Evolutionary conservation across 352 stramenopile genomes (phyloP).

Genomic region (Globisporangium spinosum): DNA sequence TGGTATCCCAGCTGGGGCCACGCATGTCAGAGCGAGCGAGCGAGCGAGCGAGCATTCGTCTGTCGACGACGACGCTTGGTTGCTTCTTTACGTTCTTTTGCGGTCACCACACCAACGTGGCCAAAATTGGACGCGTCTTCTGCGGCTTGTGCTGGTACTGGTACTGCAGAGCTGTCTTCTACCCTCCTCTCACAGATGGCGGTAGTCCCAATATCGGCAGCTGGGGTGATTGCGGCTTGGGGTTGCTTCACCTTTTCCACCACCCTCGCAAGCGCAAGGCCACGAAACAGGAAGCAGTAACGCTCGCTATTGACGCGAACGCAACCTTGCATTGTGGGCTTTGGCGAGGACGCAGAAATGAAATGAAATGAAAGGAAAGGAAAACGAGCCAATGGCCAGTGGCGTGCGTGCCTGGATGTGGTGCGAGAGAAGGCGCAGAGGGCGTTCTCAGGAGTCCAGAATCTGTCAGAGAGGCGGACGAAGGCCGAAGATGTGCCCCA

Average conservation of each 20-base stretch:
- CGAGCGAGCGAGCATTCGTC: conserved; percentile 1
- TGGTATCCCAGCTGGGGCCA: conserved; percentile 2
- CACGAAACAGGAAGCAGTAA: background rate
- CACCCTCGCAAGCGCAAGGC: background rate
- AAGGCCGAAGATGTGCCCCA: too few relatives aligned
- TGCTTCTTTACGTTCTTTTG: background rate
- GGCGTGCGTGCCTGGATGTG: background rate
- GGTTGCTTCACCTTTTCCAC: background rate
- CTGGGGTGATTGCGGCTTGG: background rate
- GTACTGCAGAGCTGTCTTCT: background rate
- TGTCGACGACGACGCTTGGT: background rate
- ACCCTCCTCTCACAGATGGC: background rate
- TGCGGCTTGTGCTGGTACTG: background rate
- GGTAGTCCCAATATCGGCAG: background rate
- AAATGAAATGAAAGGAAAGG: background rate
- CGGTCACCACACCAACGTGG: background rate
- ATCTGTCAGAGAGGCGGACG: conserved; percentile 8
- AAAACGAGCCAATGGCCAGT: background rate
- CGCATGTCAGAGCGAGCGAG: background rate
- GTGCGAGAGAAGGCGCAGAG: background rate
- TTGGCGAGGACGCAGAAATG: background rate
- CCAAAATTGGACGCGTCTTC: background rate
- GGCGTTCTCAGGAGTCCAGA: conserved; percentile 15
- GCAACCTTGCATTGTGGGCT: background rate
- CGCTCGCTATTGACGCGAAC: background rate